Percentiles rank a stretch among this genome's conserved stretches.
These are phyloP conservation scores for Harringtonia aguacate DNA, from an alignment of 2,329 filamentous ascomycete genomes.

Conservation along the genomic window DNA sequence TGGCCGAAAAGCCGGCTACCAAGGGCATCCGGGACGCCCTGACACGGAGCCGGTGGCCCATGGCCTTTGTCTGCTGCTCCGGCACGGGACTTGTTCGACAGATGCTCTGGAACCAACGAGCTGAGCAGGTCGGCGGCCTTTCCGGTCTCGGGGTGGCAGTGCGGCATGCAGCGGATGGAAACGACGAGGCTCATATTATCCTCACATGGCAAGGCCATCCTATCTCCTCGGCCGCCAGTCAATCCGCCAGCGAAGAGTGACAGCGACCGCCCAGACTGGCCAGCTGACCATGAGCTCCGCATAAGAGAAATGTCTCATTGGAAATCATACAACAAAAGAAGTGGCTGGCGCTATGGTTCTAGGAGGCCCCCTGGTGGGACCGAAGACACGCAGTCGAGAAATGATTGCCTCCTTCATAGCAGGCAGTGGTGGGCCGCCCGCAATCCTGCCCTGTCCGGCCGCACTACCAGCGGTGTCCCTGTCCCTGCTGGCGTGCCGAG, in stretches of 20 bases:
- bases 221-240: slow-evolving; percentile 11
- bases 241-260: neutral
- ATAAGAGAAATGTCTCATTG: neutral
- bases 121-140: slow-evolving; percentile 53
- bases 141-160: slow-evolving; percentile 41
- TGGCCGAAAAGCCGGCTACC: slow-evolving; percentile 59
- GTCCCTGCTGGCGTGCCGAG: neutral
- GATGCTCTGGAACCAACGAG: slow-evolving; percentile 61
- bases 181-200: slow-evolving; percentile 29
- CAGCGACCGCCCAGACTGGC: neutral
- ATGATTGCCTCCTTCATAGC: too few species aligned
- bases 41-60: slow-evolving; percentile 53
- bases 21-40: slow-evolving; percentile 69
- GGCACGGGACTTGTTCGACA: slow-evolving; percentile 49
- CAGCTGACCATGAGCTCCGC: too few species aligned
- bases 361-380: too few species aligned
- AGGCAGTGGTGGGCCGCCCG: too few species aligned
- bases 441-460: too few species aligned
- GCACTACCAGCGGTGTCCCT: too few species aligned
- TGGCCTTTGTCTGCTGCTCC: slow-evolving; percentile 59
- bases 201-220: slow-evolving; percentile 40
- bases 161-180: slow-evolving; percentile 15
- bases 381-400: too few species aligned
- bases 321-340: neutral
- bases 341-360: slow-evolving; percentile 1